These are phyloP conservation scores for Picochlorum sp. DNA, from an alignment of 139 green algal species.

Conservation along the genomic window DNA sequence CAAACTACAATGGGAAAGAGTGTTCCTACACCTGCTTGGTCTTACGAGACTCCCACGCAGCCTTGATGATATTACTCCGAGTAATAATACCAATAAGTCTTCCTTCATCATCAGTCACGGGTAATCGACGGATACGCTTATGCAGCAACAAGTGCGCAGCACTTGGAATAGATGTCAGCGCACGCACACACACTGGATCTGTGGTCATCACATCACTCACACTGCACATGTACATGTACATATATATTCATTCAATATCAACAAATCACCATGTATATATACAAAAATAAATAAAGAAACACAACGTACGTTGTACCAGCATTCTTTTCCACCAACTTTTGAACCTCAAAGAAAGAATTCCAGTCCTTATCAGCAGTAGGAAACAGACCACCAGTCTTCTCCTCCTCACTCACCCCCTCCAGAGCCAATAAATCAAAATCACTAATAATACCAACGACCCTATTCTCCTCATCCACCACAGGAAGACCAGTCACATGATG, in stretches of 20 bases:
- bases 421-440: conserved; percentile 77
- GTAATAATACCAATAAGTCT: conserved; percentile 52
- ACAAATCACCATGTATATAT: too few relatives aligned
- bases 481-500: conserved; percentile 53
- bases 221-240: conserved; percentile 20
- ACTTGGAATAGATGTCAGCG: conserved; percentile 52
- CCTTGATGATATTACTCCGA: conserved; percentile 56
- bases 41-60: conserved; percentile 36
- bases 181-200: conserved; percentile 48
- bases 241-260: too few relatives aligned
- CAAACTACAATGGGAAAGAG: too few relatives aligned
- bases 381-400: conserved; percentile 42
- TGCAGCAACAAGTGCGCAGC: conserved; percentile 42
- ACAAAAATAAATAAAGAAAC: not conserved
- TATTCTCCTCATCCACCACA: conserved; percentile 36
- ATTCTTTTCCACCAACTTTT: conserved; percentile 56
- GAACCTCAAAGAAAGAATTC: conserved; percentile 60
- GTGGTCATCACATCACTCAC: conserved; percentile 72
- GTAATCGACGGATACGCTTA: conserved; percentile 16
- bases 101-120: conserved; percentile 19
- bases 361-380: conserved; percentile 37
- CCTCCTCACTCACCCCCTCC: conserved; percentile 44
- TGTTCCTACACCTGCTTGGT: not conserved
- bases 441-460: conserved; percentile 63
- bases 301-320: conserved; percentile 30